Base-by-base conservation (phyloP, 441 rosid species). In the Iberis amara region DNA sequence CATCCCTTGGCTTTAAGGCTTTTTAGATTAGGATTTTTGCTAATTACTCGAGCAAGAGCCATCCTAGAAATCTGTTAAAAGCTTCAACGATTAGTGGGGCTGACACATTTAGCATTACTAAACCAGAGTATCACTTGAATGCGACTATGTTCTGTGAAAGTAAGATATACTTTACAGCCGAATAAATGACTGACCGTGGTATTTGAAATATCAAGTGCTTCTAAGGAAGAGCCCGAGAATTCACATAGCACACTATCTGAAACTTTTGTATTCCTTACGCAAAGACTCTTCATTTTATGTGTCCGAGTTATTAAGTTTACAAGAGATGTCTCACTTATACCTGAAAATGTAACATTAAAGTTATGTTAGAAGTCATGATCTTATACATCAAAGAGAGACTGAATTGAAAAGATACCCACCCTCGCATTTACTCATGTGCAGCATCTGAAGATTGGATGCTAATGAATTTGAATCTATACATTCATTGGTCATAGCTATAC, bases 391-490 rank as follows among this genome's bases (percentile, higher is more conserved):
- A 47, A 7, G 42, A 64, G 57, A 39, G 45, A 14, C 32, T 33
- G 37, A 12, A 57, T 61, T 49, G 51, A 72, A 11, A 71, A 39
- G 15, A 60, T 24, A 65, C 86, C 68, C 45, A 88, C 96, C 79
- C 47, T 72, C 74, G 71, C 94, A 88, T 51, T 79, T 80, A 57
- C 84, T 82, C 65, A 88, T 74, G 68, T 85, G 96, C 62, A 88
- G 75, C 26, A 47, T 71, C 63, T 76, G 79, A 75, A 88, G 82
- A 61, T 72, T 75, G 44, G 60, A 51, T 18, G 87, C 82, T 73
- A 75, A 36, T 1, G 77, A 55, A 57, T 64, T 55, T 63, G 64
- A 46, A 36, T 65, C 58, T 52, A 76, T 39, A 49, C 55, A 52
- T 62, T 55, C 64, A 54, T 57, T 68, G 39, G 55, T 39, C 41